Evolutionary conservation across 1,139 yeast species (phyloP), one percentile per base, ranked within the genome.

Genomic region (Saccharomycopsis phalli): DNA sequence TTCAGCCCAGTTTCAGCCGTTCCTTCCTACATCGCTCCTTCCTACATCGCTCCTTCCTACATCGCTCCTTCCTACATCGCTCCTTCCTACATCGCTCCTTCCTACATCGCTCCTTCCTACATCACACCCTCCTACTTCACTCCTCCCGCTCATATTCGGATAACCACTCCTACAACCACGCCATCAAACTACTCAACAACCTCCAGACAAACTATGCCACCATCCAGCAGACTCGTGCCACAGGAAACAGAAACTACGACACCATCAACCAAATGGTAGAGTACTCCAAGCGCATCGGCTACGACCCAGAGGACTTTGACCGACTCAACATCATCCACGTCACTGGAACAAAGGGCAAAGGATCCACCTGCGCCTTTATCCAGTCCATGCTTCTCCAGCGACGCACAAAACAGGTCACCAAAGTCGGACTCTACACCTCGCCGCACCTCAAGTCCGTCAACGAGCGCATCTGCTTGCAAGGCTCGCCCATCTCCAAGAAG

Each of bases 261-360:
- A 75, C 88, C 31, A 74, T 91, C 40, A 81, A 81, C 21, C 96
- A 91, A 56, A 93, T 91, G 78, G 66, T 75, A 39, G 97, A 88
- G 57, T 93, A 91, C 80, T 73, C 82, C n/a, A 66, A 91, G 43
- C 67, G 97, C 51, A 71, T 86, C 38, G 98, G 97, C 0, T 87
- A 88, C 59, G 56, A 63, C n/a, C 71, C 79, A 1, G 51, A 60
- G 3, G 94, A 81, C 48, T 77, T 84, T 55, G 75, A 87, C 59
- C 69, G 62, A 45, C 61, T 93, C 53, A 87, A 88, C 51, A 71
- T 87, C 3, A 71, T 93, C 36, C 98, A 93, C 55, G 81, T 93
- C 27, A 88, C 99, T 0, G 99, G 99, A 20, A 93, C 99, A 1
- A 93, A 93, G 59, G 99, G 99, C 10, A 93, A 93, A 62, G 99